Conservation (phyloP, 345 rosid genomes). For the Sisymbrium irio region DNA sequence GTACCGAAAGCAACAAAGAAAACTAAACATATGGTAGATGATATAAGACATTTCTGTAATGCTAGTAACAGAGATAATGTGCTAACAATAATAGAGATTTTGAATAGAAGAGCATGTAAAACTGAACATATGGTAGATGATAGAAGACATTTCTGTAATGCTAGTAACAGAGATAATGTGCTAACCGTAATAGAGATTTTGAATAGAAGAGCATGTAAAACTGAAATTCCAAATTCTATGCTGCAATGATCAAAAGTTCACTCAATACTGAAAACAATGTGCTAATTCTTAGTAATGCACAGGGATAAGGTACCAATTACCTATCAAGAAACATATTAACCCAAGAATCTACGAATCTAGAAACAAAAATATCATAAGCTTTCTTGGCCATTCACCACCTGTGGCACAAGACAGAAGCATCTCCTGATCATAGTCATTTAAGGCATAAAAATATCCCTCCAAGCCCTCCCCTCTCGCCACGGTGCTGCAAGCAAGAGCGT, state of each 20-base stretch:
- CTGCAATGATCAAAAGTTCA: no score
- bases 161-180: background rate
- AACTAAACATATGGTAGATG: background rate
- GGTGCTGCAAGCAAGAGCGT: no score
- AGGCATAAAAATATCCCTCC: constrained; percentile 91
- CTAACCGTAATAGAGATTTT: no score
- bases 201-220: no score
- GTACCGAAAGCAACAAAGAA: constrained; percentile 48
- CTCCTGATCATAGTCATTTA: constrained; percentile 81
- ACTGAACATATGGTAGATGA: background rate
- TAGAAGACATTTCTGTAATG: background rate
- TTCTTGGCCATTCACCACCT: constrained; percentile 41
- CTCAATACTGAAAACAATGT: no score
- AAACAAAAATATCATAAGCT: background rate
- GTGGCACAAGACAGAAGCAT: constrained; percentile 92
- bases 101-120: no score
- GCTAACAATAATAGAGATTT: no score
- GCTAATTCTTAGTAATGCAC: no score
- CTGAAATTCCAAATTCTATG: no score
- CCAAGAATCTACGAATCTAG: no score
- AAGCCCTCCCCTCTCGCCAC: constrained; percentile 98
- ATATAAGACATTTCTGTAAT: background rate
- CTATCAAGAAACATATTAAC: no score
- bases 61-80: background rate
- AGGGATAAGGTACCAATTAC: no score